Conservation (phyloP, 2,329 filamentous ascomycete species). For the Cercospora canescens region DNA sequence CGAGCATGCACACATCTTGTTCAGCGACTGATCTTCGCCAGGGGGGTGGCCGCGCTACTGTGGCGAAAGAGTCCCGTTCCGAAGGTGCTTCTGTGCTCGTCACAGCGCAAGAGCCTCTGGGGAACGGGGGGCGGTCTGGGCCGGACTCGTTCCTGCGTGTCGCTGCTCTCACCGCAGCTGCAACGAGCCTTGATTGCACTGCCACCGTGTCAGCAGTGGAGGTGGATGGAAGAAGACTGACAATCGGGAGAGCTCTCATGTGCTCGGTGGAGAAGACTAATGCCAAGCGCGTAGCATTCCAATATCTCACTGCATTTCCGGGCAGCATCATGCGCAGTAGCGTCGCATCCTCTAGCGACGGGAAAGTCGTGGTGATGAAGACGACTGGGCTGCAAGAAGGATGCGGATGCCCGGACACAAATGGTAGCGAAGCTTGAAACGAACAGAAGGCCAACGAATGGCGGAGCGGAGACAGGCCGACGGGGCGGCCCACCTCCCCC, state of each 20-base stretch:
- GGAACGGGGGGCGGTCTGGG: background rate
- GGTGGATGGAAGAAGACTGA: no score
- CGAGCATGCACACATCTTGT: background rate
- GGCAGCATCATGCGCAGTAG: slow-evolving; percentile 1
- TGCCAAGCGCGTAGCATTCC: background rate
- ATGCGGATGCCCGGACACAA: background rate
- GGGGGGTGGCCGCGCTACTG: background rate
- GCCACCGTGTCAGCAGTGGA: background rate
- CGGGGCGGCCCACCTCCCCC: background rate
- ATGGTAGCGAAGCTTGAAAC: background rate
- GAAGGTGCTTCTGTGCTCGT: background rate
- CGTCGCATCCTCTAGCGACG: background rate
- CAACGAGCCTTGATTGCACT: background rate
- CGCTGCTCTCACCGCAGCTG: background rate
- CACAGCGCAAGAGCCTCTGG: background rate
- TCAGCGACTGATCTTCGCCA: background rate
- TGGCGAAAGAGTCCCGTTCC: background rate
- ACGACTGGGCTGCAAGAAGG: background rate
- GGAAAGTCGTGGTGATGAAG: background rate
- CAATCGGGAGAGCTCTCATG: background rate
- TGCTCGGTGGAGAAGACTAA: background rate
- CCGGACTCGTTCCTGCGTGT: background rate
- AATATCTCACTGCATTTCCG: slow-evolving; percentile 9
- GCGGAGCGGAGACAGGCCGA: background rate
- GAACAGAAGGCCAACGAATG: background rate